A percentile compares a stretch with the other conserved stretches of the same genome.
Conservation (phyloP, 768 basidiomycete genomes). For the Agrocybe pediades region DNA sequence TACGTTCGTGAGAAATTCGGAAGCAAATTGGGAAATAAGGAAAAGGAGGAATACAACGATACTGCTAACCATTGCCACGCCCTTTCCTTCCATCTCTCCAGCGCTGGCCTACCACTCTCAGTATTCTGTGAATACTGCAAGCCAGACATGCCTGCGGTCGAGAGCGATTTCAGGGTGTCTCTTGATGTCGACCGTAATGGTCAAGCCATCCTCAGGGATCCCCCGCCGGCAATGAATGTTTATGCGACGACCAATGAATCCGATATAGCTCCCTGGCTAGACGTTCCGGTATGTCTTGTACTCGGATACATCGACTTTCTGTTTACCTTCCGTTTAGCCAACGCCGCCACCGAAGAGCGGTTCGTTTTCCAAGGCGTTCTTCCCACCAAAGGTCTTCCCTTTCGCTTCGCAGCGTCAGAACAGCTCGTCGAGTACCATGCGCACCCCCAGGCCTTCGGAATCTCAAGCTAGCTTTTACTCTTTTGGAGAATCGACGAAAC, state of each 20-base stretch:
- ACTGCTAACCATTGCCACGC: constrained; percentile 13
- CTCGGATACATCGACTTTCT: background rate
- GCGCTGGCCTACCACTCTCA: background rate
- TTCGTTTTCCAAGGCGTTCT: constrained; percentile 2
- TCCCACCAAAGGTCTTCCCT: constrained; percentile 43
- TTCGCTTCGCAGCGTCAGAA: constrained; percentile 33
- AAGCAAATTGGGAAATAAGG: constrained; percentile 18
- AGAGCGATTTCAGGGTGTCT: constrained; percentile 21
- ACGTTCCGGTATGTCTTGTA: constrained; percentile 25
- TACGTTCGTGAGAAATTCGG: constrained; percentile 19
- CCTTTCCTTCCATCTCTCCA: background rate
- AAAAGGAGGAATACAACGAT: constrained; percentile 9
- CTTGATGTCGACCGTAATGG: constrained; percentile 29
- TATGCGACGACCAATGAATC: constrained; percentile 21
- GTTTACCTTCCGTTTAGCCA: constrained; percentile 29
- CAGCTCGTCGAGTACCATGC: constrained; percentile 30
- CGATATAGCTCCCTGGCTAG: constrained; percentile 33
- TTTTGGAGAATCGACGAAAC: constrained; percentile 28
- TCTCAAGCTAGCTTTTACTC: constrained; percentile 33
- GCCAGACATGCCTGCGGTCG: constrained; percentile 7
- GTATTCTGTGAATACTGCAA: constrained; percentile 20
- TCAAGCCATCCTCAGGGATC: constrained; percentile 21
- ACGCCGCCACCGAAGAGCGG: constrained; percentile 43
- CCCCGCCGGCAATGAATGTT: constrained; percentile 7
- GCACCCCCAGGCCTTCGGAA: constrained; percentile 36